Base-by-base conservation (phyloP, 2,329 filamentous ascomycete species). In the Onygenales sp. region DNA sequence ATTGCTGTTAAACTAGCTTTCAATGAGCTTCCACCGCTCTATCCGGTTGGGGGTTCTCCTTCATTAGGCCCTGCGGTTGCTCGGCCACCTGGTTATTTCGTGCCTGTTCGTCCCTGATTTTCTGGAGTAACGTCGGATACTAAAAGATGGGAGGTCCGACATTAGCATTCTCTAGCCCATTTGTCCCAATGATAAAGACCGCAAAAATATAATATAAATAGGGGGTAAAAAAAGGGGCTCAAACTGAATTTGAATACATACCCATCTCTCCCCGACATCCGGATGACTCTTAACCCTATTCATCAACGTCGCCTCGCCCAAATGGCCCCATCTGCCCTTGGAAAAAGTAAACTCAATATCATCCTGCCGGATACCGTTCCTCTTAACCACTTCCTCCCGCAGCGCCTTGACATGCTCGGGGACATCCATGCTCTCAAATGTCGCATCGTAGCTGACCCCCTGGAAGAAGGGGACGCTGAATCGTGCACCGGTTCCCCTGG, bases 381-480 rank as follows among this genome's bases (percentile, higher is more conserved):
- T 65, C 62, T 74, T 76, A 2, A 86, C 64, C 17, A 88, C 76
- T 57, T 74, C 70, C 57, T 80, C 72, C 48, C 86, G 75, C 72
- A 87, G 76, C 63, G 74, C 79, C 61, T 77, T 74, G 13, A 91
- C 81, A 10, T 77, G 76, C 32, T 80, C 79, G 0, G 87, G 86
- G 9, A 82, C 76, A 56, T 80, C 85, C 70, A 93, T 82, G 60
- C 86, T 84, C 64, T 89, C 88, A 65, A 94, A 94, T 14, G 81
- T 80, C 0, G 87, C 83, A 66, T 90, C 87, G 54, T 88, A 83
- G 62, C 83, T 83, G 55, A 94, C 87, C 21, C 89, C 89, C 67
- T 93, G 89, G 73, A 94, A 94, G 71, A 95, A 94, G 0, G 89
- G 89, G 47, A 94, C 85, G 6, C 83, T 87, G 73, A 84, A 92